Percentiles rank a stretch among this genome's conserved stretches.
phyloP scores from a whole-genome alignment of 129 eudicot species.

The Heracleum sosnowskyi region DNA sequence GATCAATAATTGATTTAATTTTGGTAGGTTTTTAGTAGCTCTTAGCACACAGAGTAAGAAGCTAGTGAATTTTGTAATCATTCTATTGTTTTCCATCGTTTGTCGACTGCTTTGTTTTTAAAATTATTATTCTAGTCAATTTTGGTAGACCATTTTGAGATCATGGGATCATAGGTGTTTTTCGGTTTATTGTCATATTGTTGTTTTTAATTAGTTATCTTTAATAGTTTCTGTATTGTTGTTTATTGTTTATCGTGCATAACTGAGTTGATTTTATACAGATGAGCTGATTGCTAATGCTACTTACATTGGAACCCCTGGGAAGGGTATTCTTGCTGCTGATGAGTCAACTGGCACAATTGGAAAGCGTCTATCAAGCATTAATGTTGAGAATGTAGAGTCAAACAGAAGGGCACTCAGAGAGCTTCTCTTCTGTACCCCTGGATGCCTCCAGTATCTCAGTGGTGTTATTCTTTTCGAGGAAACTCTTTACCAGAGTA shows the following conservation, averaged over 20 bases:
- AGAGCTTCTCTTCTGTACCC: slow-evolving; percentile 94
- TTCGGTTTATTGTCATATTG: background rate
- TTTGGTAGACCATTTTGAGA: background rate
- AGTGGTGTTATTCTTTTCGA: slow-evolving; percentile 90
- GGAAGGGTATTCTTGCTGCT: slow-evolving; percentile 98
- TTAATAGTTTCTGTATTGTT: too few relatives aligned
- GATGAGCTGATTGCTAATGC: slow-evolving; percentile 97
- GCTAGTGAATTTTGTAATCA: background rate
- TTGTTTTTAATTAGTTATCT: background rate
- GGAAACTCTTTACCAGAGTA: slow-evolving; percentile 91
- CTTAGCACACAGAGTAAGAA: background rate
- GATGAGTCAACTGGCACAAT: slow-evolving; percentile 97
- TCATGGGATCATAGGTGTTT: background rate
- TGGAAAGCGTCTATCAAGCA: slow-evolving; percentile 87
- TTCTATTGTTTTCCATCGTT: background rate
- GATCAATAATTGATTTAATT: background rate
- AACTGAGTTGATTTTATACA: slow-evolving; percentile 15
- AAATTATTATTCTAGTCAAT: background rate
- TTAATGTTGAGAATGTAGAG: slow-evolving; percentile 82
- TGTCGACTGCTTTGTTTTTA: background rate
- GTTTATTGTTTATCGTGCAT: background rate
- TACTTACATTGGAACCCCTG: slow-evolving; percentile 86
- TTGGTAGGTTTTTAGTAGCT: background rate
- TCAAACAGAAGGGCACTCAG: slow-evolving; percentile 91
- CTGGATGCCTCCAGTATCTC: slow-evolving; percentile 82